Base-by-base conservation (phyloP, 2,329 filamentous ascomycete species). In the Cytospora piceicola region DNA sequence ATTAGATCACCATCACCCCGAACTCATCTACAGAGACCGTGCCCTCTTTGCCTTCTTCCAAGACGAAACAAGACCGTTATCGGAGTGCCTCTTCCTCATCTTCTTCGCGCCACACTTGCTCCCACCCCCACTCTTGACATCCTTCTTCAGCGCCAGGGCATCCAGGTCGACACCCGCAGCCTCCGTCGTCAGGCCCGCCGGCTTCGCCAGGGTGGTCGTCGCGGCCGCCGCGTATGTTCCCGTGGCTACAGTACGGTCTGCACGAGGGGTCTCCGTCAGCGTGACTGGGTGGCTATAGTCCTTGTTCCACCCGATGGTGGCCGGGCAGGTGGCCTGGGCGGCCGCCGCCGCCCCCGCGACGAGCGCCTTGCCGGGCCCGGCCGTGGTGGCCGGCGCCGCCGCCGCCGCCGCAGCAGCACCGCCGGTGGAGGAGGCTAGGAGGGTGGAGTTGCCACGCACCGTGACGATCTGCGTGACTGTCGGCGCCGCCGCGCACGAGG, bases 401-500 rank as follows among this genome's bases (percentile, higher is more conserved):
- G 64, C 52, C 49, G 55, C 27, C n/a, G n/a, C n/a, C n/a, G n/a
- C n/a, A n/a, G n/a, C n/a, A n/a, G n/a, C n/a, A n/a, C n/a, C n/a
- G 54, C 56, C 42, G 60, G 57, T 49, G 22, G 57, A 34, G 14
- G 53, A 57, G 49, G 58, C 56, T 15, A 57, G 60, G 49, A 61
- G 34, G 46, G 66, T 65, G 42, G 58, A 65, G 39, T 61, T 62
- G 63, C 63, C 66, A 67, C 66, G 66, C 66, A 67, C 66, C 67
- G 67, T 68, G 59, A 67, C 64, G 52, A 63, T 71, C 68, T 61
- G 53, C 30, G 67, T 68, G 58, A 73, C 71, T 67, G 73, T 75
- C 59, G 69, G 63, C 61, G 70, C 67, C 52, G 70, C 60, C 60
- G 71, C 66, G 68, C 74, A 75, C 53, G 69, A 71, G 49, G 71